phyloP scores from a whole-genome alignment of 495 filamentous ascomycete species.

The Daldinia caldariorum region DNA sequence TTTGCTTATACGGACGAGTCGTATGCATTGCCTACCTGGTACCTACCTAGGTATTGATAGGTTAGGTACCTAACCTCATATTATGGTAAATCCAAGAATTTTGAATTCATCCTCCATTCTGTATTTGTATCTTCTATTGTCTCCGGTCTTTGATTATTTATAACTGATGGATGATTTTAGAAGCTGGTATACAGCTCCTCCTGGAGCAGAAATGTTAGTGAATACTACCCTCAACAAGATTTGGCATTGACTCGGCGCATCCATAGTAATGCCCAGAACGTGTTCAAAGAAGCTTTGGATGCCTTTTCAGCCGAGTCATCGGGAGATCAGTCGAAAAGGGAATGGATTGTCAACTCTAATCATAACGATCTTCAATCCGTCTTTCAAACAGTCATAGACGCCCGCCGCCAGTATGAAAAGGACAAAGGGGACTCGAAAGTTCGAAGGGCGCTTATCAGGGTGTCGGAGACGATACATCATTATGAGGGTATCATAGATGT shows the following conservation, averaged over 20 bases:
- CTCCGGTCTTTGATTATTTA: not conserved
- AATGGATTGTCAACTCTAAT: conserved; percentile 2
- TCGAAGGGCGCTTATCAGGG: conserved; percentile 23
- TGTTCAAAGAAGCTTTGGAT: conserved; percentile 17
- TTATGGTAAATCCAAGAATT: too few species aligned
- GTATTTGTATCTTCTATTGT: not conserved
- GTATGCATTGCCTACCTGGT: too few species aligned
- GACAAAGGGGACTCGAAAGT: conserved; percentile 20
- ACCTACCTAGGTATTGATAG: too few species aligned
- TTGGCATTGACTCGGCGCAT: not conserved
- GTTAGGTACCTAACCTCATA: too few species aligned
- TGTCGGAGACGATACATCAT: conserved; percentile 32
- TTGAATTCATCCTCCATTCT: too few species aligned
- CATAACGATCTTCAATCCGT: conserved; percentile 1
- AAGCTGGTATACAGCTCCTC: not conserved
- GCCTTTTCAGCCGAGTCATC: conserved; percentile 22
- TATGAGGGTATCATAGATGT: conserved; percentile 40
- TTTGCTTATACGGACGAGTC: too few species aligned
- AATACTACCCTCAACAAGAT: not conserved
- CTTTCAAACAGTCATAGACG: not conserved
- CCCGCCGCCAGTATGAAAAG: not conserved
- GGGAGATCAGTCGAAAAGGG: conserved; percentile 13
- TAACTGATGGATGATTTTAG: too few species aligned
- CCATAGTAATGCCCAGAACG: not conserved
- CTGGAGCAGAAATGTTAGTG: not conserved